Evolutionary conservation across 495 filamentous ascomycete species (phyloP).

Genomic region (Neurospora sp.): DNA sequence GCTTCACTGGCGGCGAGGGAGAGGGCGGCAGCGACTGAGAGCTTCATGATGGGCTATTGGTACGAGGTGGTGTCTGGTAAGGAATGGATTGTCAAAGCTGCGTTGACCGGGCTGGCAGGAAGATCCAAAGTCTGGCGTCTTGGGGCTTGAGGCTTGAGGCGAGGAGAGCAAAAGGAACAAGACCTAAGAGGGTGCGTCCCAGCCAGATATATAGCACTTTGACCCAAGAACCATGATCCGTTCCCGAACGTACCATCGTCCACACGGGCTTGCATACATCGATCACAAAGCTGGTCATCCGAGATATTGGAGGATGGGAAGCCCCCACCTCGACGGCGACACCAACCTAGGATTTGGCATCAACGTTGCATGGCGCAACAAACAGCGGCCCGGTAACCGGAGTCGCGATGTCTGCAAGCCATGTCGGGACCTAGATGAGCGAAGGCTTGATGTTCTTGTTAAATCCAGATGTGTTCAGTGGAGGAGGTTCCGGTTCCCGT

Average conservation of each 20-base stretch:
- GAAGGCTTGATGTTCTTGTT: not conserved
- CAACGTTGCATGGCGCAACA: not conserved
- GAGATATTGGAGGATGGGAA: not conserved
- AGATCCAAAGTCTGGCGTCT: not conserved
- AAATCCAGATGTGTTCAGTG: not conserved
- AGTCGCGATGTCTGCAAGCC: not conserved
- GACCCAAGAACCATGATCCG: not conserved
- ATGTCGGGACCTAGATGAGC: not conserved
- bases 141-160: not conserved
- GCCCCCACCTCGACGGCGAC: not conserved
- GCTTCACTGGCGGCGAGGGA: slow-evolving; percentile 26
- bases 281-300: not conserved
- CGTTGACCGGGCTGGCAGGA: not conserved
- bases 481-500: not conserved
- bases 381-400: not conserved
- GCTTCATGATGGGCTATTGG: slow-evolving; percentile 25
- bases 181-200: not conserved
- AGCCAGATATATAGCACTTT: not conserved
- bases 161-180: not conserved
- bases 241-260: not conserved
- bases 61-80: not conserved
- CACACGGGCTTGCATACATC: not conserved
- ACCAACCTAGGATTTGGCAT: not conserved
- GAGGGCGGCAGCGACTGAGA: slow-evolving; percentile 22
- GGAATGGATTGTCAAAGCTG: not conserved